A percentile compares a stretch with the other conserved stretches of the same genome.
Evolutionary conservation across 1,139 yeast species (phyloP).

Genomic region (Geotrichum aggregatum): DNA sequence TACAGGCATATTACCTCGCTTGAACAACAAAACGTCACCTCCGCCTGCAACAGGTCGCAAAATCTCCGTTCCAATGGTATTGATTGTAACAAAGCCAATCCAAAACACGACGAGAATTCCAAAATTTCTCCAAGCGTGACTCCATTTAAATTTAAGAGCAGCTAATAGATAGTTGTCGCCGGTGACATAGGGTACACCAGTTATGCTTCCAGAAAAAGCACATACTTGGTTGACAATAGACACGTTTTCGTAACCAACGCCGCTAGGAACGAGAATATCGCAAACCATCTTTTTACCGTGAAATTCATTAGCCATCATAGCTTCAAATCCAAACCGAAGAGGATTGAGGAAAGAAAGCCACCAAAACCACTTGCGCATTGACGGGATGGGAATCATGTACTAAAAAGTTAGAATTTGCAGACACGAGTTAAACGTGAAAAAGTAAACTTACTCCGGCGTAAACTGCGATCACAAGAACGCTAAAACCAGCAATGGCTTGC

Average conservation of each 20-base stretch:
- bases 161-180: conserved; percentile 43
- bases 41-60: conserved; percentile 40
- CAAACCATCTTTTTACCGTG: conserved; percentile 43
- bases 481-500: conserved; percentile 54
- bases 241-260: conserved; percentile 39
- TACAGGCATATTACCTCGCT: conserved; percentile 47
- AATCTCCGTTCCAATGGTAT: conserved; percentile 39
- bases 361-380: conserved; percentile 51
- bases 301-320: conserved; percentile 48
- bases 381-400: conserved; percentile 47
- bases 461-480: conserved; percentile 40
- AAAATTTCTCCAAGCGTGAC: conserved; percentile 41
- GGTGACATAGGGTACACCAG: conserved; percentile 41
- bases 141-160: conserved; percentile 38
- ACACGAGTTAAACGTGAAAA: conserved; percentile 33
- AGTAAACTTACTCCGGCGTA: conserved; percentile 29
- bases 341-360: conserved; percentile 51
- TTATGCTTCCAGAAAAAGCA: conserved; percentile 40
- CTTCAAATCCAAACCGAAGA: conserved; percentile 45
- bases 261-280: conserved; percentile 35
- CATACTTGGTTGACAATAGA: conserved; percentile 42
- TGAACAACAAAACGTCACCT: conserved; percentile 41
- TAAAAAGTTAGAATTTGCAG: conserved; percentile 36
- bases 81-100: conserved; percentile 37
- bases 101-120: conserved; percentile 39